phyloP scores from a whole-genome alignment of 495 filamentous ascomycete species.

The Tirmania nivea region DNA sequence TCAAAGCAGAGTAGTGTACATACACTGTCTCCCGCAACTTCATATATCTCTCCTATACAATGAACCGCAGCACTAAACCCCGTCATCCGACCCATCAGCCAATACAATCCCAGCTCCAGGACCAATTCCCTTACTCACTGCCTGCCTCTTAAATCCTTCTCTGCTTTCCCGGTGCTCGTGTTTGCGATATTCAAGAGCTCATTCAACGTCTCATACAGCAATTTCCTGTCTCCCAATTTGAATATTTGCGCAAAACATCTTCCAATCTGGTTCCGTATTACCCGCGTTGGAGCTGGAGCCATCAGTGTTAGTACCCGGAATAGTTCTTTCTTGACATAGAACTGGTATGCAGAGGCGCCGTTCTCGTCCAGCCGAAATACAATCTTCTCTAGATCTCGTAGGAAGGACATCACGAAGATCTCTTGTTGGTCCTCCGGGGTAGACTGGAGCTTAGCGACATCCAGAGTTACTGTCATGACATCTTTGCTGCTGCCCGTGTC shows the following conservation, averaged over 20 bases:
- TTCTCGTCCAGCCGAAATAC: slow-evolving; percentile 51
- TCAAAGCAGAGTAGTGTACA: neutral
- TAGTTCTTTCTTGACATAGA: slow-evolving; percentile 71
- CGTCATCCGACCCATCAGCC: slow-evolving; percentile 21
- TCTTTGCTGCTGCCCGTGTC: neutral
- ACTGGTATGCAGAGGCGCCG: slow-evolving; percentile 66
- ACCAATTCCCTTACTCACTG: slow-evolving; percentile 8
- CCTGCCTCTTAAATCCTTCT: slow-evolving; percentile 43
- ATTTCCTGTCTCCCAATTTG: slow-evolving; percentile 67
- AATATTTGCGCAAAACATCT: slow-evolving; percentile 68
- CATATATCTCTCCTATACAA: slow-evolving; percentile 77
- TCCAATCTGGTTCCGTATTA: slow-evolving; percentile 73
- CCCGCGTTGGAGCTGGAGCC: slow-evolving; percentile 64
- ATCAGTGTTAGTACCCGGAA: slow-evolving; percentile 77
- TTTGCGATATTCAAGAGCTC: slow-evolving; percentile 52
- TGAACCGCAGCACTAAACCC: slow-evolving; percentile 58
- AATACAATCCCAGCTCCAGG: neutral
- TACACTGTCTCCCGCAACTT: slow-evolving; percentile 71
- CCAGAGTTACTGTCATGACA: slow-evolving; percentile 35
- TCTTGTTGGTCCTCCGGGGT: slow-evolving; percentile 85
- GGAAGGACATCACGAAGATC: slow-evolving; percentile 75
- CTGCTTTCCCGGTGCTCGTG: slow-evolving; percentile 47
- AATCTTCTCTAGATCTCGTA: slow-evolving; percentile 61
- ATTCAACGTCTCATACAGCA: slow-evolving; percentile 83
- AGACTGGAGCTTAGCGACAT: slow-evolving; percentile 66